phyloP scores from a whole-genome alignment of 1,284 basidiomycete genomes.

The Ustilago crameri region DNA sequence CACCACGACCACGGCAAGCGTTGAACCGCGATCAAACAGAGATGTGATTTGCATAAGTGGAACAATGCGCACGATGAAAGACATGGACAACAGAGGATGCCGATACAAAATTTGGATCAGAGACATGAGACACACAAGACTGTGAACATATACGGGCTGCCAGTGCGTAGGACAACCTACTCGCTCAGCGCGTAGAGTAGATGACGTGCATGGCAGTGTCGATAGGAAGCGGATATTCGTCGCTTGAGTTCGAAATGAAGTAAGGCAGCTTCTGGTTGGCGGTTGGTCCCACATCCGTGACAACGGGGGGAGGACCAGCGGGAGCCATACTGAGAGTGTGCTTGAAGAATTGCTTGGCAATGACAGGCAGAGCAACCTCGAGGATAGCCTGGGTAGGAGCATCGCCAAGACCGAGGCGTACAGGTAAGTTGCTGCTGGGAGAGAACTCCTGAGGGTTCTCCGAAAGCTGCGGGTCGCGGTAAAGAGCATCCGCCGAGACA shows the following conservation, averaged over 20 bases:
- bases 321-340: constrained; percentile 37
- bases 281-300: constrained; percentile 32
- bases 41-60: background rate
- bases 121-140: background rate
- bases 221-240: constrained; percentile 43
- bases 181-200: constrained; percentile 22
- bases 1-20: no score
- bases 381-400: constrained; percentile 36
- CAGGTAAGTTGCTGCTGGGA: constrained; percentile 17
- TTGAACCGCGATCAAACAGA: no score
- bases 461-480: constrained; percentile 37
- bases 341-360: constrained; percentile 49
- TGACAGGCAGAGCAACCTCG: constrained; percentile 41
- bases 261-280: constrained; percentile 33
- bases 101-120: background rate
- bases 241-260: constrained; percentile 36
- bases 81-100: background rate
- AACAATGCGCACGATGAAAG: background rate
- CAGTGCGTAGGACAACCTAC: background rate
- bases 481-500: constrained; percentile 39
- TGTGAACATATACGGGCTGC: background rate
- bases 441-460: constrained; percentile 30
- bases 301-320: constrained; percentile 31
- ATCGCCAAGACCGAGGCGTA: constrained; percentile 47
- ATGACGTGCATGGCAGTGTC: constrained; percentile 48